A percentile compares a stretch with the other conserved stretches of the same genome.
Evolutionary conservation across 371 early-diverging fungal species (phyloP).

Genomic region (Actinomortierella ambigua): DNA sequence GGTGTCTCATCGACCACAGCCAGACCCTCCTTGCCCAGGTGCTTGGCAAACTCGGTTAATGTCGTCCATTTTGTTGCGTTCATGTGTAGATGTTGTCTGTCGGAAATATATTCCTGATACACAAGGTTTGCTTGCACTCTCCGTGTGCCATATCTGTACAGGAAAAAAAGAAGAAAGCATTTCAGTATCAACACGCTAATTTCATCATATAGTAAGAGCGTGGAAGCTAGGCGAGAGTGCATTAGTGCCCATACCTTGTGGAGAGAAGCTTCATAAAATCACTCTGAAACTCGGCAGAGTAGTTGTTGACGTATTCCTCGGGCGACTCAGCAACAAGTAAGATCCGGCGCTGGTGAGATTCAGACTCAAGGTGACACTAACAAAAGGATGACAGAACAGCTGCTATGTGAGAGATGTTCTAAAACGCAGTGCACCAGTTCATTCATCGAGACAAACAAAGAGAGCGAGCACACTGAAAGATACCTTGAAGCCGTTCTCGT

Average conservation of each 20-base stretch:
- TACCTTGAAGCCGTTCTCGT: slow-evolving; percentile 95
- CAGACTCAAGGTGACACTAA: slow-evolving; percentile 85
- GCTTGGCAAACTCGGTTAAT: slow-evolving; percentile 83
- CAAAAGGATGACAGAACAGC: background rate
- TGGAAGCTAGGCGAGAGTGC: background rate
- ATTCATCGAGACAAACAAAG: no score
- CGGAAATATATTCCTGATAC: slow-evolving; percentile 94
- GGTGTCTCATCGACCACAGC: slow-evolving; percentile 89
- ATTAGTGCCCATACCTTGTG: slow-evolving; percentile 50
- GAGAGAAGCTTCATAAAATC: slow-evolving; percentile 78
- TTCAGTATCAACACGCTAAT: background rate
- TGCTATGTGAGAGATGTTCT: background rate
- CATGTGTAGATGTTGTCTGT: slow-evolving; percentile 94
- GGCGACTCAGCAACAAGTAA: slow-evolving; percentile 85
- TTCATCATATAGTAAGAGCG: background rate
- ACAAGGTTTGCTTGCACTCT: slow-evolving; percentile 90
- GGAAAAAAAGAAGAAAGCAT: no score
- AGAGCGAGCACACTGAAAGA: no score
- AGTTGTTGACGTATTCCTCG: slow-evolving; percentile 67
- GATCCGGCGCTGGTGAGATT: slow-evolving; percentile 95
- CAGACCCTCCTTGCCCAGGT: slow-evolving; percentile 85
- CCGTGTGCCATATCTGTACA: slow-evolving; percentile 76
- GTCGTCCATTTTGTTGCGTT: slow-evolving; percentile 93
- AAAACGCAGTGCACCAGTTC: background rate
- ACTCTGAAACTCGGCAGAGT: slow-evolving; percentile 74